Base-by-base conservation (phyloP, 2,329 filamentous ascomycete species). In the Verticillium tricorpus region DNA sequence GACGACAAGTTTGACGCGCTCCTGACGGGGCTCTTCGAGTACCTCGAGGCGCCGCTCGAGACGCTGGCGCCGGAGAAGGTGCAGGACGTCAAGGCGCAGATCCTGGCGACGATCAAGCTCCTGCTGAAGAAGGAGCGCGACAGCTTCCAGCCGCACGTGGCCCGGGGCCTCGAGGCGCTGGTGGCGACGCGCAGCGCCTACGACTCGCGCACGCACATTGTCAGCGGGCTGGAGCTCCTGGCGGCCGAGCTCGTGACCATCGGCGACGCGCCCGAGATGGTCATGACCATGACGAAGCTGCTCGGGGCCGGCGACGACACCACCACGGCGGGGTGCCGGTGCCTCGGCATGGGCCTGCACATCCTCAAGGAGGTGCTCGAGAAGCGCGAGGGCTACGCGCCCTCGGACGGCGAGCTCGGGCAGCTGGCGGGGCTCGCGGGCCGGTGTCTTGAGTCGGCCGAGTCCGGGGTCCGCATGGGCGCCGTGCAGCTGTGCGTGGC, bases 401-500 rank as follows among this genome's bases (percentile, higher is more conserved):
- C 84, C 2, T 77, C 74, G 15, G 81, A 85, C 5, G 67, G 67
- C 7, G 84, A 88, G 69, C 75, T 88, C n/a, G 70, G 70, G 0
- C 78, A 77, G 59, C 77, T 89, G 39, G 77, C 82, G 2, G 73
- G 67, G 11, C 75, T 89, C 25, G 79, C 85, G 3, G 76, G 76
- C n/a, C 77, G 80, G 55, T 88, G 85, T 65, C 78, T 89, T 19
- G 85, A 86, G 65, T 87, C 84, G 65, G 71, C 76, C 31, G 85
- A 88, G 68, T 87, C 84, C 57, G 85, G 83, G 7, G 86, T 89
- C 8, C 80, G 86, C 50, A 90, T 92, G 81, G 90, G 91, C 64
- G 89, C 90, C n/a, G 88, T 93, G 56, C 87, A 91, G 71, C 80
- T 93, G n/a, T 92, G 90, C 68, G 87, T 92, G 31, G 86, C 88